Base-by-base conservation (phyloP, 192 early-diverging fungal genomes). In the Gaertneriomyces semiglobifer region DNA sequence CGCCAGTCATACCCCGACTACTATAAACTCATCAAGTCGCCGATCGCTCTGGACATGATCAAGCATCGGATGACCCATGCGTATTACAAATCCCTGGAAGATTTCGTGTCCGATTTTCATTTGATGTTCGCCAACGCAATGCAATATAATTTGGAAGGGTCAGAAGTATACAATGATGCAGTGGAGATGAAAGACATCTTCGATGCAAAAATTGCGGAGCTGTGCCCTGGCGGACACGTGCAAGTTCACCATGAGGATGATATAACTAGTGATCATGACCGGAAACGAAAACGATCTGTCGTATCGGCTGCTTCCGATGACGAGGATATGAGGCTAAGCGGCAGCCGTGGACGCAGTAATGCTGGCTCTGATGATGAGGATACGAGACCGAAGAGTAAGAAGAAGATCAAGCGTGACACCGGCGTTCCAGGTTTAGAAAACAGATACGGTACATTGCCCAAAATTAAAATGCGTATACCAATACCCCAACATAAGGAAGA, bases 111-210 rank as follows among this genome's bases (percentile, higher is more conserved):
- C 16, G 96, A 98, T 74, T 91, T 92, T 66, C 70, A 84, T 61
- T 78, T 90, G 19, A 93, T 98, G 90, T 93, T 92, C 62, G 66
- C 89, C 73, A 98, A 98, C 64, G 96, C 96, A 6, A 85, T 86
- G 71, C 90, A 81, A 5, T 98, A 92, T 75, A 98, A 98, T 71
- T 80, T 90, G 73, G 90, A 93, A 62, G 92, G 88, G 9, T 94
- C 92, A n/a, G 79, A 84, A 58, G 90, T 98, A 0, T 96, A 90
- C 75, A 79, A 88, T n/a, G 94, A 98, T 73, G 94, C 96, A 9
- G 77, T 85, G 43, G 72, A 71, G 58, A 71, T 91, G 75, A 74
- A 84, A 63, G 39, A 25, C 2, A 42, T 61, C 16, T 58, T 72
- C 14, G 71, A 72, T 58, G 57, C 54, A 10, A 19, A 61, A 39